Percentiles rank a stretch among this genome's conserved stretches.
These are phyloP conservation scores for Thuidium tamariscinum DNA, from an alignment of 225 moss, liverwort and hornwort species.

Conservation along the genomic window DNA sequence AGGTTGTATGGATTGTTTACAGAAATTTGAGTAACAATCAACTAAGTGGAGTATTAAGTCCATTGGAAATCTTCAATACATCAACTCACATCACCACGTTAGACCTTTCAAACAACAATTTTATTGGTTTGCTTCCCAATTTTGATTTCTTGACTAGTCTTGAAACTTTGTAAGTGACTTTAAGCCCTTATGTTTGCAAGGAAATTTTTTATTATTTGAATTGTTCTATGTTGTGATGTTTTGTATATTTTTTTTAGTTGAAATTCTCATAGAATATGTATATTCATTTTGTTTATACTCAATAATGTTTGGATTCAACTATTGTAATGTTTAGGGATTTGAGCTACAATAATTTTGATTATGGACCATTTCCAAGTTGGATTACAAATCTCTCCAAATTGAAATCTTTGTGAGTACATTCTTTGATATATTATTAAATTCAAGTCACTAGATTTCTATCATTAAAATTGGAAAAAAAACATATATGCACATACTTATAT, in stretches of 20 bases:
- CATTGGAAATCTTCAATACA: not conserved
- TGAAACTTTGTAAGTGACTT: not conserved
- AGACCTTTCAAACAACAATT: not conserved
- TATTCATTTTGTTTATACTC: not conserved
- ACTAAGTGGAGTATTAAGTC: not conserved
- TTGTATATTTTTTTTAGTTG: not conserved
- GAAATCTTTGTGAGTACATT: not conserved
- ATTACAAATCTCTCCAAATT: not conserved
- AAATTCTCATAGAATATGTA: not conserved
- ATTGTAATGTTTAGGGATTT: not conserved
- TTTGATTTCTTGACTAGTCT: not conserved
- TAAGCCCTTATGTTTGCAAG: not conserved
- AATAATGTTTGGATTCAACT: not conserved
- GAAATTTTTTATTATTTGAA: not conserved
- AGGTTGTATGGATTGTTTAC: not conserved
- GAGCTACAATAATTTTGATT: not conserved
- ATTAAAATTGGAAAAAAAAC: not conserved
- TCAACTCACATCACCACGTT: not conserved
- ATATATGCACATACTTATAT: not conserved
- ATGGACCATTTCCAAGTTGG: not conserved
- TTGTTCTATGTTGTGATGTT: not conserved
- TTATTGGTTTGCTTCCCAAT: not conserved
- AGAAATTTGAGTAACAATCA: not conserved
- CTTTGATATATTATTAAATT: not conserved
- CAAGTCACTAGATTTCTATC: not conserved